Conservation (phyloP, 2,329 filamentous ascomycete genomes). For the Xylaria sp. region DNA sequence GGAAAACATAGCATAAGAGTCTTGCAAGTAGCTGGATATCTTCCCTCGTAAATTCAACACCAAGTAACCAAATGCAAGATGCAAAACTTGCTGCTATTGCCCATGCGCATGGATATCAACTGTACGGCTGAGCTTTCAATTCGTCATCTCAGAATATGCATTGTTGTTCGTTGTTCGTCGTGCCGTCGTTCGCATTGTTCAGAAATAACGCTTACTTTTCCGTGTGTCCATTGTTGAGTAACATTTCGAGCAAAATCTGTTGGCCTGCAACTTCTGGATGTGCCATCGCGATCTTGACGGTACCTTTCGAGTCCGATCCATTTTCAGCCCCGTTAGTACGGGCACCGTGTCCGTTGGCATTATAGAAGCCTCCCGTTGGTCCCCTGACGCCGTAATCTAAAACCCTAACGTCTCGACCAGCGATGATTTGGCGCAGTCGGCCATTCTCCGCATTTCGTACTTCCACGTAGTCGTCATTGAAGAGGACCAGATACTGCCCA, state of each 20-base stretch:
- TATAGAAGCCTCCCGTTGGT: slow-evolving; percentile 62
- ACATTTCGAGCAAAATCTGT: slow-evolving; percentile 90
- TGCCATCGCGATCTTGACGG: slow-evolving; percentile 94
- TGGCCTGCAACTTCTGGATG: slow-evolving; percentile 87
- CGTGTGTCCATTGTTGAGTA: slow-evolving; percentile 86
- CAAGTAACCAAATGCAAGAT: slow-evolving; percentile 8
- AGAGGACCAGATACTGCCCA: slow-evolving; percentile 89
- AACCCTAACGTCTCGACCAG: slow-evolving; percentile 87
- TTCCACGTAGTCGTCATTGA: slow-evolving; percentile 97
- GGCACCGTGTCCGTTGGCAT: slow-evolving; percentile 47
- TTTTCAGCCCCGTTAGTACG: slow-evolving; percentile 51
- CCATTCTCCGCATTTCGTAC: slow-evolving; percentile 97
- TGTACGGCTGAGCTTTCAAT: not conserved
- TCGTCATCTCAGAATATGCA: not conserved
- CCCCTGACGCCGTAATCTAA: slow-evolving; percentile 84
- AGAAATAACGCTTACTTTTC: slow-evolving; percentile 55
- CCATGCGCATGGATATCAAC: slow-evolving; percentile 3
- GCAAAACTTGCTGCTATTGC: slow-evolving; percentile 16
- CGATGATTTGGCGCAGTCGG: slow-evolving; percentile 90
- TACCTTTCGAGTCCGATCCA: slow-evolving; percentile 69
- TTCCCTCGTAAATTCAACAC: slow-evolving; percentile 27
- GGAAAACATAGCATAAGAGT: slow-evolving; percentile 17
- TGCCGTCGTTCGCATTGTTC: slow-evolving; percentile 19
- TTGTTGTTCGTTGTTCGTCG: slow-evolving; percentile 12
- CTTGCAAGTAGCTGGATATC: slow-evolving; percentile 32